Percentiles rank a stretch among this genome's conserved stretches.
These are phyloP conservation scores for Talaromyces wortmannii DNA, from an alignment of 495 filamentous ascomycete genomes.

Conservation along the genomic window DNA sequence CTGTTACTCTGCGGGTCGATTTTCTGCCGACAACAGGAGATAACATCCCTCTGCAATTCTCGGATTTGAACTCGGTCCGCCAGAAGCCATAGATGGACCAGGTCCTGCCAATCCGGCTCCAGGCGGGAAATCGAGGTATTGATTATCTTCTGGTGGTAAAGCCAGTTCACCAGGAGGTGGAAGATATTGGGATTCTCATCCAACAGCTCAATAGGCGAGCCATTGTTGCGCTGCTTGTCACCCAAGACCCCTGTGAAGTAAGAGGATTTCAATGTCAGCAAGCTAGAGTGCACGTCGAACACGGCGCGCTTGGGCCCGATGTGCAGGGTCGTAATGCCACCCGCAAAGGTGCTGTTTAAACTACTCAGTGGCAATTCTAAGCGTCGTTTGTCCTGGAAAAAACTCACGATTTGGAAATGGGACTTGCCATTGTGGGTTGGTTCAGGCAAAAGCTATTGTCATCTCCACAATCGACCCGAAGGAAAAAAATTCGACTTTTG, in stretches of 20 bases:
- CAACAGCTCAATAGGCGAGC: background rate
- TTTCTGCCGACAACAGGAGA: background rate
- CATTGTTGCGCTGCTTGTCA: background rate
- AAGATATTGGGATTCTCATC: background rate
- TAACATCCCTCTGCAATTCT: background rate
- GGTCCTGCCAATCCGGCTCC: background rate
- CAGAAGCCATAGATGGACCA: background rate
- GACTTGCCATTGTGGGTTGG: background rate
- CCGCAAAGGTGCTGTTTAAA: background rate
- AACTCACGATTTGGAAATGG: background rate
- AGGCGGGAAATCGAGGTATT: background rate
- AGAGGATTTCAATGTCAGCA: background rate
- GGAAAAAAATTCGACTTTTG: background rate
- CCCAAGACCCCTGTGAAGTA: background rate
- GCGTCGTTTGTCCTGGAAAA: background rate
- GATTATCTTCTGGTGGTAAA: background rate
- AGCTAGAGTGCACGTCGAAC: background rate
- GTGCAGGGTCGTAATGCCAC: background rate
- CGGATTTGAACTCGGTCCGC: background rate
- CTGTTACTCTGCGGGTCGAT: background rate
- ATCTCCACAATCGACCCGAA: background rate
- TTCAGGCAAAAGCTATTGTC: too few relatives aligned
- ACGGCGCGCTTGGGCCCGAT: background rate
- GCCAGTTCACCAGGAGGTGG: background rate
- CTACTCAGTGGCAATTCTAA: background rate